Conservation (phyloP, 192 early-diverging fungal genomes). For the Allomyces macrogynus region DNA sequence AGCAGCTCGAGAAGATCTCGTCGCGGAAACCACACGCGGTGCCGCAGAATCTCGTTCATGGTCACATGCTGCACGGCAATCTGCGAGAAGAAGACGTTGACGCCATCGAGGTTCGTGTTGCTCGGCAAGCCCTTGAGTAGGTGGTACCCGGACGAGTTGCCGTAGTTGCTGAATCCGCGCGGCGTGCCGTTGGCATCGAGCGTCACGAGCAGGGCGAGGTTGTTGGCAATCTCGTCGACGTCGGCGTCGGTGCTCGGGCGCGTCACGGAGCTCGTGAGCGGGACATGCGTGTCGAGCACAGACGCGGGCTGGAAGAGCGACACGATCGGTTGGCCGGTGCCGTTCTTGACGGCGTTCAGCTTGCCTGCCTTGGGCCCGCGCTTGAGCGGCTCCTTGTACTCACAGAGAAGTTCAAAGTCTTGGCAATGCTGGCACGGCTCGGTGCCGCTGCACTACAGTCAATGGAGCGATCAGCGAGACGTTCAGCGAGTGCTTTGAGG, state of each 20-base stretch:
- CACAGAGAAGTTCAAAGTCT: not conserved
- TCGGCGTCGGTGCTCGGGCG: not conserved
- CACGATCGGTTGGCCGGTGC: not conserved
- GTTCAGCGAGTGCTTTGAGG: too few relatives aligned
- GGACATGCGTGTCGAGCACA: too few relatives aligned
- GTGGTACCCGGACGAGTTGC: not conserved
- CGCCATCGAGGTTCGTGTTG: not conserved
- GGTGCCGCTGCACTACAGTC: not conserved
- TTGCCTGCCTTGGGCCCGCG: not conserved
- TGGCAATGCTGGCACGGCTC: not conserved
- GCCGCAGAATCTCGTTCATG: too few relatives aligned
- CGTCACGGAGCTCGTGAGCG: not conserved
- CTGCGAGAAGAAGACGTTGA: not conserved
- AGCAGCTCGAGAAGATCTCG: not conserved
- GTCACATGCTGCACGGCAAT: too few relatives aligned
- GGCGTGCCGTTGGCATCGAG: not conserved
- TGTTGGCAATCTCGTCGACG: not conserved
- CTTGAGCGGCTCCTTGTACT: not conserved
- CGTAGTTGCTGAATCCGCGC: not conserved
- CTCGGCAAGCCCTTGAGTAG: not conserved
- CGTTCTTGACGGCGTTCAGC: not conserved
- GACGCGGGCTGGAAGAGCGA: not conserved
- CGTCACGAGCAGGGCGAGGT: not conserved
- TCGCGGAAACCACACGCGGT: too few relatives aligned
- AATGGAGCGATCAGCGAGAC: too few relatives aligned